Evolutionary conservation across 83 land plant species (phyloP).

Genomic region (Isoetes engelmannii): DNA sequence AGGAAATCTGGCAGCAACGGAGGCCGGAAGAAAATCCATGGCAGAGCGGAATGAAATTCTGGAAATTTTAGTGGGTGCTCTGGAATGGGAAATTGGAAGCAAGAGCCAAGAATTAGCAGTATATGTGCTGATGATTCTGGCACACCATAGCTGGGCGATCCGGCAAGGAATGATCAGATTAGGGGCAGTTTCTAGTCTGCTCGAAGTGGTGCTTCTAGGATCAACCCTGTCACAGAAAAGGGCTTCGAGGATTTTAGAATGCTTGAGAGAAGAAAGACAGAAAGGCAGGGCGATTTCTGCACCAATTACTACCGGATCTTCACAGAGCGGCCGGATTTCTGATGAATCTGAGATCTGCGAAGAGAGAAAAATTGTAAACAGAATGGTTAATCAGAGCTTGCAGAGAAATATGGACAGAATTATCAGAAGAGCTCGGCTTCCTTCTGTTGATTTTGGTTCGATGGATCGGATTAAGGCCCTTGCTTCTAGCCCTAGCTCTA

Average conservation of each 20-base stretch:
- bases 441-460: background rate
- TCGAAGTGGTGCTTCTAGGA: conserved; percentile 75
- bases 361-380: conserved; percentile 70
- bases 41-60: conserved; percentile 28
- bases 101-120: conserved; percentile 82
- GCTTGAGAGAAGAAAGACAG: conserved; percentile 40
- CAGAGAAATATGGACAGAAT: conserved; percentile 77
- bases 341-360: conserved; percentile 30
- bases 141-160: conserved; percentile 56
- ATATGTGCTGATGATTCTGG: conserved; percentile 79
- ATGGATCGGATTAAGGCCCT: background rate
- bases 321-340: conserved; percentile 19
- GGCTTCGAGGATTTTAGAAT: conserved; percentile 72
- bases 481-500: background rate
- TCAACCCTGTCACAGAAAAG: conserved; percentile 75
- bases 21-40: conserved; percentile 56
- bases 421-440: conserved; percentile 47
- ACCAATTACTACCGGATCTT: background rate
- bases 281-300: conserved; percentile 20
- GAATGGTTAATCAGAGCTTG: conserved; percentile 81
- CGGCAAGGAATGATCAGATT: conserved; percentile 62
- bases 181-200: conserved; percentile 51
- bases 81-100: conserved; percentile 58
- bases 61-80: conserved; percentile 54
- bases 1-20: conserved; percentile 49